A percentile compares a stretch with the other conserved stretches of the same genome.
Evolutionary conservation across 2,329 filamentous ascomycete genomes (phyloP).

Genomic region (Talaromyces sp.): DNA sequence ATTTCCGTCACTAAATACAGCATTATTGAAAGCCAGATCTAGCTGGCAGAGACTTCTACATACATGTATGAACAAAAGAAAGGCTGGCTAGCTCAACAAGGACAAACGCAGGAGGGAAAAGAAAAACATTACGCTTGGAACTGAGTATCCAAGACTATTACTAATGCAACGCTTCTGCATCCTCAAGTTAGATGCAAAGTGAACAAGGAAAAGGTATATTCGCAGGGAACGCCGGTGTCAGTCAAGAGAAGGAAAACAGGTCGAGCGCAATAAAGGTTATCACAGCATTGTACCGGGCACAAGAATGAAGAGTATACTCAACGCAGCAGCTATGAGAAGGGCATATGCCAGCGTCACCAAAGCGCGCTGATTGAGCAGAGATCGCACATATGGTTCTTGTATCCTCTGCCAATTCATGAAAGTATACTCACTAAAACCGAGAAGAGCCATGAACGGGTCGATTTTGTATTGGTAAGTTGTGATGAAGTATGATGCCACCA

Average conservation of each 20-base stretch:
- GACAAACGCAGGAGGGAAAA: background rate
- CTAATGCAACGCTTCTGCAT: conserved; percentile 12
- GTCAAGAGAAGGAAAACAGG: background rate
- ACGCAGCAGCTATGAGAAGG: conserved; percentile 69
- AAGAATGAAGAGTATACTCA: conserved; percentile 88
- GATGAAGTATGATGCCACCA: conserved; percentile 82
- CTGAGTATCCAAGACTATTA: background rate
- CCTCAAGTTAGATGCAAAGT: background rate
- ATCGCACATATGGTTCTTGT: conserved; percentile 85
- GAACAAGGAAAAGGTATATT: conserved; percentile 15
- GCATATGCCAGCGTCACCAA: conserved; percentile 76
- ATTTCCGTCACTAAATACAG: background rate
- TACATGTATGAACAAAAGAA: background rate
- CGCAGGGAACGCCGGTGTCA: conserved; percentile 9
- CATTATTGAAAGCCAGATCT: background rate
- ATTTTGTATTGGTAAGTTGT: conserved; percentile 93
- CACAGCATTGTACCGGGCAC: conserved; percentile 67
- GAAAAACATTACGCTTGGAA: background rate
- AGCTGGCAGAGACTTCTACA: conserved; percentile 6
- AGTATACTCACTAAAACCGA: conserved; percentile 94
- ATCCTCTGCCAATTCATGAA: conserved; percentile 88
- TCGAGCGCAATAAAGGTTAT: background rate
- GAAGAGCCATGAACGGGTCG: conserved; percentile 81
- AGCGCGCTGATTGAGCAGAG: conserved; percentile 77
- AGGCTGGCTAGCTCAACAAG: background rate